Conservation (phyloP, 495 filamentous ascomycete species). For the Xylaria bambusicola region DNA sequence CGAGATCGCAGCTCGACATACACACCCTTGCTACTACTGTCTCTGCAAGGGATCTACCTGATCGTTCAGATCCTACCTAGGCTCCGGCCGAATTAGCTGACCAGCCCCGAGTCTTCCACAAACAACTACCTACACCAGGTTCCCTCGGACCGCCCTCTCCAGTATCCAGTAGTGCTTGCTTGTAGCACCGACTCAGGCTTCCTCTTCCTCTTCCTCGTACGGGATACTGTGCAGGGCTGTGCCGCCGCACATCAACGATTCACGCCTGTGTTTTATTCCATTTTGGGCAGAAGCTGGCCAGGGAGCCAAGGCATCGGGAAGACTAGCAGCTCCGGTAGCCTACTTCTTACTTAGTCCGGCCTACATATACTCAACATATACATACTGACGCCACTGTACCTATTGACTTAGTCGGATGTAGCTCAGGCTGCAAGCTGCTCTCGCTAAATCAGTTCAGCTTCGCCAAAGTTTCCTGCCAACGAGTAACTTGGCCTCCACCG, state of each 20-base stretch:
- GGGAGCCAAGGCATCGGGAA: not conserved
- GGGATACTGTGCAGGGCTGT: no score
- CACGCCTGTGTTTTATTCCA: not conserved
- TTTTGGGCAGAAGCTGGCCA: conserved; percentile 13
- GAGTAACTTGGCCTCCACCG: conserved; percentile 9
- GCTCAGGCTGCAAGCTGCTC: conserved; percentile 1
- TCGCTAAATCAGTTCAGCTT: conserved; percentile 10
- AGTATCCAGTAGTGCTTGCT: no score
- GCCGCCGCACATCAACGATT: conserved; percentile 18
- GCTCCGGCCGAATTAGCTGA: conserved; percentile 21
- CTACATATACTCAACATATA: no score
- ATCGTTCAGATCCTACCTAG: not conserved
- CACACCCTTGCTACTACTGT: not conserved
- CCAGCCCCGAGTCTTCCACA: no score
- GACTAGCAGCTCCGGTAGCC: no score
- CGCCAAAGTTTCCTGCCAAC: conserved; percentile 4
- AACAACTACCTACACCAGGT: no score
- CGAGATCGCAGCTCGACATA: conserved; percentile 1
- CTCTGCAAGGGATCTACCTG: not conserved
- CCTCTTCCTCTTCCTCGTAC: not conserved
- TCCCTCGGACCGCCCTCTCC: no score
- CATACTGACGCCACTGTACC: no score
- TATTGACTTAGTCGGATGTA: not conserved
- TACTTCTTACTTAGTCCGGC: no score
- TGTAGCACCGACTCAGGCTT: not conserved